Conservation (phyloP, 108 stramenopile species). For the Cyclotella choctawhatcheeana region DNA sequence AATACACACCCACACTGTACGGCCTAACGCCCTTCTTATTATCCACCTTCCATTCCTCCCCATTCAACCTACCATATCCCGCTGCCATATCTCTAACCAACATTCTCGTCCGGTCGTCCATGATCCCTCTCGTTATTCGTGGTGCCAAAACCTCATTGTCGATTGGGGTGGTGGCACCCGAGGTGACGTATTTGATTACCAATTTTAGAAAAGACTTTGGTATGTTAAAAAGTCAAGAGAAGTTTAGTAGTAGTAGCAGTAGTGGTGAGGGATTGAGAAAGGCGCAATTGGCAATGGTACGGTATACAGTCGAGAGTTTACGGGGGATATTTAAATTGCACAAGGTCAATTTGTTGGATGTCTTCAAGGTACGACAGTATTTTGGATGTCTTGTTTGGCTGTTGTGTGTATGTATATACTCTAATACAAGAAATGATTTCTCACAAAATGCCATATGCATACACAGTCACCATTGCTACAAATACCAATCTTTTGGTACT, state of each 20-base stretch:
- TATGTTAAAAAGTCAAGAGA: conserved; percentile 52
- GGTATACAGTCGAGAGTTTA: conserved; percentile 57
- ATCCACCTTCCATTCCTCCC: conserved; percentile 61
- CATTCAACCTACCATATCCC: conserved; percentile 76
- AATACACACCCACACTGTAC: conserved; percentile 4
- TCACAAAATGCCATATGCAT: background rate
- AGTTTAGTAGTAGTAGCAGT: background rate
- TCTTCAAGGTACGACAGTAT: conserved; percentile 66
- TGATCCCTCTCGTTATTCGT: conserved; percentile 75
- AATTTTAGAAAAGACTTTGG: conserved; percentile 74
- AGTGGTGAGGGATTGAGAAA: conserved; percentile 11
- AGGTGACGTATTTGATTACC: conserved; percentile 77
- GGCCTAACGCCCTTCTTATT: conserved; percentile 33
- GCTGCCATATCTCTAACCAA: conserved; percentile 79
- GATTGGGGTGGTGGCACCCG: conserved; percentile 83
- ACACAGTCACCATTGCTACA: conserved; percentile 69
- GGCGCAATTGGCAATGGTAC: conserved; percentile 47
- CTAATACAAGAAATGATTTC: background rate
- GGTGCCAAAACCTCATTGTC: conserved; percentile 67
- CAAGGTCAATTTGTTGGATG: conserved; percentile 72
- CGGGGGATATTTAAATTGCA: conserved; percentile 68
- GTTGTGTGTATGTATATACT: background rate
- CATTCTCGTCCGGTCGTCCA: conserved; percentile 59
- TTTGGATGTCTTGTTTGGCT: background rate
- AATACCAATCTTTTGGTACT: conserved; percentile 84